phyloP scores from a whole-genome alignment of 169 alveolate genomes.

The Cryptosporidium viatorum region DNA sequence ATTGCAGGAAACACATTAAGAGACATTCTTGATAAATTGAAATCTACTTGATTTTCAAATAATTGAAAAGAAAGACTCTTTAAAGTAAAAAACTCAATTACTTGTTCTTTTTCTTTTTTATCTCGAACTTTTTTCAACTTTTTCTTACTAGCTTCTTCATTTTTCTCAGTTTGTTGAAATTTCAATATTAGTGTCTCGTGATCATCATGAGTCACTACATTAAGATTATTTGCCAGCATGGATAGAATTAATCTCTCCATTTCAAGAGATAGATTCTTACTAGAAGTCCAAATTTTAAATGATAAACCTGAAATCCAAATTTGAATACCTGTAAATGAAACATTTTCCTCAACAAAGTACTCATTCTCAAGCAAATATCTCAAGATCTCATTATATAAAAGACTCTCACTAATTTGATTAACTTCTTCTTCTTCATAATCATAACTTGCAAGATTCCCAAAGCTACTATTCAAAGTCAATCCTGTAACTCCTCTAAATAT shows the following conservation, averaged over 20 bases:
- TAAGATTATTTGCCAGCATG: neutral
- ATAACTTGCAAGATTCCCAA: slow-evolving; percentile 24
- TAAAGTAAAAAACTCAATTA: neutral
- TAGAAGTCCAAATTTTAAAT: neutral
- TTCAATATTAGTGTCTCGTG: neutral
- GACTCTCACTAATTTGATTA: slow-evolving; percentile 34
- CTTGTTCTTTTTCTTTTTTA: neutral
- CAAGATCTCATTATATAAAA: slow-evolving; percentile 59
- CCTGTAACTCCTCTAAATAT: slow-evolving; percentile 31
- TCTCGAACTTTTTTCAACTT: neutral
- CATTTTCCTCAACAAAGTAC: slow-evolving; percentile 43
- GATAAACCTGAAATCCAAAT: neutral
- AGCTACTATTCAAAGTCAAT: slow-evolving; percentile 5
- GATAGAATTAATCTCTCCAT: slow-evolving; percentile 8
- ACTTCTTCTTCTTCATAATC: slow-evolving; percentile 30
- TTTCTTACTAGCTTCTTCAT: too few relatives aligned
- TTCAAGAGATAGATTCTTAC: neutral
- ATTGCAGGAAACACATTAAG: slow-evolving; percentile 25
- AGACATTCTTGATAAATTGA: neutral
- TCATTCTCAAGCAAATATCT: slow-evolving; percentile 35
- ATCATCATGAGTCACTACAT: neutral
- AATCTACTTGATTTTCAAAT: slow-evolving; percentile 1
- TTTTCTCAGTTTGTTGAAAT: too few relatives aligned
- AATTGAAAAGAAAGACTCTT: neutral
- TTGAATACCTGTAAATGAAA: slow-evolving; percentile 19